These are phyloP conservation scores for Ogataea naganishii DNA, from an alignment of 805 yeast genomes.

Conservation along the genomic window DNA sequence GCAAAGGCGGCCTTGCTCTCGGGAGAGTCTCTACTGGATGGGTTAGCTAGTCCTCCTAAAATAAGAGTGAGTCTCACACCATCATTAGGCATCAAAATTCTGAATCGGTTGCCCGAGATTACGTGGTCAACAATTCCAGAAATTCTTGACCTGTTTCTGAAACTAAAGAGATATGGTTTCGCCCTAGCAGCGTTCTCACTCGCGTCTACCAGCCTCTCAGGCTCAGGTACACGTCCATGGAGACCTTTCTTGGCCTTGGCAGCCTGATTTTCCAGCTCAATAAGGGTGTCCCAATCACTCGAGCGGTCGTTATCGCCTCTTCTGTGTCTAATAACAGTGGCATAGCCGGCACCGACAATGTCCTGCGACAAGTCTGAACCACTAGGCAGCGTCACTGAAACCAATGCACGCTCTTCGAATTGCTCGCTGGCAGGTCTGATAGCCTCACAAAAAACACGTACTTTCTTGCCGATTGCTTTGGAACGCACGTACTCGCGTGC, in stretches of 20 bases:
- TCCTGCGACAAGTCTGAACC: conserved; percentile 52
- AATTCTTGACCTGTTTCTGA: conserved; percentile 56
- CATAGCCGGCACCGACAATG: conserved; percentile 59
- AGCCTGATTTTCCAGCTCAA: conserved; percentile 62
- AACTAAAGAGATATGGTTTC: conserved; percentile 60
- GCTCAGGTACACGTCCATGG: conserved; percentile 47
- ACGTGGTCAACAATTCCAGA: conserved; percentile 69
- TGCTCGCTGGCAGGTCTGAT: conserved; percentile 52
- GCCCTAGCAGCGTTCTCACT: conserved; percentile 69
- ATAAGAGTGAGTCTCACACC: conserved; percentile 61
- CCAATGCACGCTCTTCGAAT: conserved; percentile 59
- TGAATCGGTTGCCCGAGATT: conserved; percentile 57
- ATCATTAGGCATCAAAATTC: conserved; percentile 62
- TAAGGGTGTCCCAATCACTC: conserved; percentile 65
- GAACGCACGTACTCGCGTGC: conserved; percentile 74
- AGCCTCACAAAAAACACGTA: conserved; percentile 54
- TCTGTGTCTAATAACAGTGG: conserved; percentile 70
- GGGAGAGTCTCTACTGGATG: conserved; percentile 24
- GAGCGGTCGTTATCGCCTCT: conserved; percentile 66
- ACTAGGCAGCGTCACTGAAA: conserved; percentile 41
- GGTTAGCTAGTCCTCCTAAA: conserved; percentile 61
- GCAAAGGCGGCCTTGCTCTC: conserved; percentile 43
- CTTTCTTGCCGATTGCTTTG: conserved; percentile 61
- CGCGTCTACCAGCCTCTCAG: conserved; percentile 66
- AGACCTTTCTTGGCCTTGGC: conserved; percentile 52